Base-by-base conservation (phyloP, 2,329 filamentous ascomycete species). In the Colletotrichum sp. region DNA sequence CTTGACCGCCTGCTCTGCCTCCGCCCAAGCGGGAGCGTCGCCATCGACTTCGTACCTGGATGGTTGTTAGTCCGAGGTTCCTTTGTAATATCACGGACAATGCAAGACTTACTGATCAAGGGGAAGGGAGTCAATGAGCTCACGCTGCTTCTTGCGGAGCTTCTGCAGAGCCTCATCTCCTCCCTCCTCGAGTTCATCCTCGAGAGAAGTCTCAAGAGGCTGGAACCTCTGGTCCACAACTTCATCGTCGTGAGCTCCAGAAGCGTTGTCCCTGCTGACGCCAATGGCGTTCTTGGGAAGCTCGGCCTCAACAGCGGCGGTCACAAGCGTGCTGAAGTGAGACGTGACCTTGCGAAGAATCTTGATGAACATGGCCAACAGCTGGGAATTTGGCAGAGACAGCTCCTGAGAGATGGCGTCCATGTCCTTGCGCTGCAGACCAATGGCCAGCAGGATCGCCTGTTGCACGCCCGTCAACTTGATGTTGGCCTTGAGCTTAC, bases 331-430 rank as follows among this genome's bases (percentile, higher is more conserved):
- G 36, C 93, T 91, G 85, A 99, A 97, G 82, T 96, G 92, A 4
- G 91, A 89, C 4, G 94, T 94, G 52, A 98, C 90, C 87, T 99
- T 99, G 78, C 96, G 92, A 75, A 98, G 90, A 76, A 98, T 94
- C 89, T 99, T 99, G 84, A 98, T 95, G 85, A 99, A 99, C 94
- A 99, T 98, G 76, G 96, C 96, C 77, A 99, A 89, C 5, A 98
- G 88, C 86, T 99, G 97, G 60, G 93, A 93, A 4, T 92, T 90
- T 1, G 92, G 92, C 7, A 98, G 86, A 9, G 90, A 90, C 4
- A 98, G 86, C 81, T 99, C 97, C 77, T 93, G 92, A 77, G 96
- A 94, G 10, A 98, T 87, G 14, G 91, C 90, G 16, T 97, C 95
- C 32, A 99, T 88, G 52, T 94, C 93, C 87, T 99, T 99, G 79